Base-by-base conservation (phyloP, 1,139 yeast species). In the Candida sojae region DNA sequence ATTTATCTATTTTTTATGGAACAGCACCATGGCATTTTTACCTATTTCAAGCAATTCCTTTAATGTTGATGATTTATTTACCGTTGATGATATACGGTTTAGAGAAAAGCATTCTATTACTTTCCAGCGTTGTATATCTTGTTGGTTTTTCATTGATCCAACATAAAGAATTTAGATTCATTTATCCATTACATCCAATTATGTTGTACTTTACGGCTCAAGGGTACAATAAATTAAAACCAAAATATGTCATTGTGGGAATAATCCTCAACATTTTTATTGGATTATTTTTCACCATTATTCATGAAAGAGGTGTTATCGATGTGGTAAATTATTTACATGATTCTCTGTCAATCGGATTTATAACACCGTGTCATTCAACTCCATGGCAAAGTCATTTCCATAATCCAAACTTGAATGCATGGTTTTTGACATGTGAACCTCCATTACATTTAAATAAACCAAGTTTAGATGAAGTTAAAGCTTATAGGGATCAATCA, bases 341-440 rank as follows among this genome's bases (percentile, higher is more conserved):
- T 7, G 69, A 77, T 10, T 30, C 37, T 1, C 67, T 75, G 0
- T 77, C 87, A 3, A 70, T 91, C 39, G 96, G 96, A 0, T 86
- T 93, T 55, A 64, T 95, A 17, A 89, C 92, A 62, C 99, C 99
- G 0, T 95, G 99, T 59, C 99, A 95, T 64, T 92, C 98, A 0
- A 92, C 98, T 0, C 99, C 99, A 2, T 89, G 96, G 86, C 97
- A 90, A 60, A 82, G 96, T 34, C 84, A 87, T 59, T 66, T 95
- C 39, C 97, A 91, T 59, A 68, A 87, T 25, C 64, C 70, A 6
- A 77, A 75, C 13, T 64, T 81, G 4, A 36, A 49, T 1, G 57
- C 71, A 1, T 88, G 97, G 96, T 86, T 86, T 51, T 71, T 95
- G 37, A 83, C 96, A 0, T 95, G 99, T 63, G 96, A 90, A 53